Evolutionary conservation across 129 eudicot species (phyloP), one percentile per base, ranked within the genome.

Genomic region (Cynara cardunculus): DNA sequence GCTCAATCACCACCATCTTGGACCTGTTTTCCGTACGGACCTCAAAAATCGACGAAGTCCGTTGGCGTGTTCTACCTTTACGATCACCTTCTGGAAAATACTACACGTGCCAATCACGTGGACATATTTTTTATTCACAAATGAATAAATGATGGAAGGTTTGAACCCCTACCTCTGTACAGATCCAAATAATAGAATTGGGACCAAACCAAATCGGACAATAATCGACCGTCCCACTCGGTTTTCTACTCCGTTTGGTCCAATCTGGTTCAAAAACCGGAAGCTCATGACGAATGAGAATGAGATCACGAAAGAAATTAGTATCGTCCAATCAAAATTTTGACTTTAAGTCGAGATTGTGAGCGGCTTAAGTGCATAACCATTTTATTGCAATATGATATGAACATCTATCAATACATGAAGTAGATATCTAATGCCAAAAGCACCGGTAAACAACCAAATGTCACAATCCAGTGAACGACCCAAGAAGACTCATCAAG

Each of bases 1-100:
- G 82, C 64, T 88, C 91, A 19, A 89, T 88, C 79, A 88, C 84
- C 82, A 87, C 94, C 97, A 91, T 88, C 64, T 80, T 61, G 75
- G 56, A 73, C 39, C 62, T 46, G n/a, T 39, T 13, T 39, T 39
- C 46, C 1, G 13, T 46, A 46, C 19, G 12, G 59, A 46, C 41
- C 41, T n/a, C 68, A 19, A 41, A 8, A 25, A 31, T 25, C 0
- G 66, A 10, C n/a, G 22, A 61, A 21, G 66, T 64, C 68, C 35
- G 61, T 71, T 44, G 22, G 82, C 7, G 68, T 65, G 9, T 77
- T 67, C 61, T 77, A 32, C 2, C 22, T 28, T 53, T 74, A 73
- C 68, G 2, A 19, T 74, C 70, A 65, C 21, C 62, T 0, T 2
- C 0, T 0, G 19, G 6, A 12, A 2, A 49, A 49, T 49, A 16